Evolutionary conservation across 352 stramenopile genomes (phyloP).

Genomic region (Pythium coloratum): DNA sequence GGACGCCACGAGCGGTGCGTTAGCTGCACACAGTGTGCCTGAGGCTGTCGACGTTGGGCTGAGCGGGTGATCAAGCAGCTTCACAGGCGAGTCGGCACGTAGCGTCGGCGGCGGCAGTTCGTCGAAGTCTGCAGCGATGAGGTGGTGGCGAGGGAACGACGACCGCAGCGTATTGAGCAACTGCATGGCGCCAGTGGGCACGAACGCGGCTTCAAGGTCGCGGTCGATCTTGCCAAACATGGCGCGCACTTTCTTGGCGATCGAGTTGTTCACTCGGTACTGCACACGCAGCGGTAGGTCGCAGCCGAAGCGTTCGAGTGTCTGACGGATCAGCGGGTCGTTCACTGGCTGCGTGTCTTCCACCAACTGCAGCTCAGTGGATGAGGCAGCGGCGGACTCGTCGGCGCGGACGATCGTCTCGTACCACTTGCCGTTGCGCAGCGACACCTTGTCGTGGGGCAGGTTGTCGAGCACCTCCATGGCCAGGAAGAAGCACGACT

Average conservation of each 20-base stretch:
- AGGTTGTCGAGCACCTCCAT: slow-evolving; percentile 92
- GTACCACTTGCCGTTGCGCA: slow-evolving; percentile 77
- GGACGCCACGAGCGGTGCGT: slow-evolving; percentile 87
- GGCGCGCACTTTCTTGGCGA: slow-evolving; percentile 53
- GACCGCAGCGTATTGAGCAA: slow-evolving; percentile 77
- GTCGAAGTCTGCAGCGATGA: slow-evolving; percentile 90
- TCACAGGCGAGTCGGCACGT: slow-evolving; percentile 43
- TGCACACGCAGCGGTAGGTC: slow-evolving; percentile 63
- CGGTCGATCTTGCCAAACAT: slow-evolving; percentile 53
- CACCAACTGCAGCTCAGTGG: slow-evolving; percentile 28
- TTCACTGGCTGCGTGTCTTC: slow-evolving; percentile 54
- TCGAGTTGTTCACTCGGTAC: slow-evolving; percentile 56
- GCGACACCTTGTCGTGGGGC: slow-evolving; percentile 87
- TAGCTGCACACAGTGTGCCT: slow-evolving; percentile 71
- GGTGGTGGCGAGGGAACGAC: slow-evolving; percentile 82
- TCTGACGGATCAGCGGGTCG: slow-evolving; percentile 75
- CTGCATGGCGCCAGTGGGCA: slow-evolving; percentile 87
- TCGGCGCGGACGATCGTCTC: slow-evolving; percentile 60
- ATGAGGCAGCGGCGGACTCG: slow-evolving; percentile 7
- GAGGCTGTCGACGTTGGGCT: slow-evolving; percentile 67
- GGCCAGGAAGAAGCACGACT: slow-evolving; percentile 77
- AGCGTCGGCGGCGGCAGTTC: slow-evolving; percentile 74
- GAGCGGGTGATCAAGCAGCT: slow-evolving; percentile 58
- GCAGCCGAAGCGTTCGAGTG: slow-evolving; percentile 69
- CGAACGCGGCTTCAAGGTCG: slow-evolving; percentile 72